Evolutionary conservation across 305 asterid species (phyloP).

Genomic region (Fraxinus xanthoxyloides): DNA sequence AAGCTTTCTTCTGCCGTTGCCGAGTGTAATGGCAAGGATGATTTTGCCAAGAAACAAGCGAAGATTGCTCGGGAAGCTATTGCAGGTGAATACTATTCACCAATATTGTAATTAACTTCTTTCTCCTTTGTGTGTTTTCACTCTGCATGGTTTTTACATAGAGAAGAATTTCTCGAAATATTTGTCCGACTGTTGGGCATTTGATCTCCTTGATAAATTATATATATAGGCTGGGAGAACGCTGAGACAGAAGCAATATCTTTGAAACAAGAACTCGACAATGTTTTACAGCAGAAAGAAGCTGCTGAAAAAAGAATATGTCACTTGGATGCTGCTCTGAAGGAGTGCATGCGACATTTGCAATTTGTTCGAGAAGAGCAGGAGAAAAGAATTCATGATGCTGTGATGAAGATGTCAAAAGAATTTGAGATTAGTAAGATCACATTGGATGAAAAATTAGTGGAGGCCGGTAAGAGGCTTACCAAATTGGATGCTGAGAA

Average conservation of each 20-base stretch:
- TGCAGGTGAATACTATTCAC: conserved; percentile 51
- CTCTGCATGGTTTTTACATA: neutral
- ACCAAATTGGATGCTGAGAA: conserved; percentile 57
- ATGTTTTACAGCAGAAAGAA: conserved; percentile 43
- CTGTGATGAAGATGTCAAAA: conserved; percentile 44
- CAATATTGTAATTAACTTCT: neutral
- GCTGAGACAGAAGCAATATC: conserved; percentile 59
- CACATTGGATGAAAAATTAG: conserved; percentile 43
- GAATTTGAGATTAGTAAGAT: conserved; percentile 44
- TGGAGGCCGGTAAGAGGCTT: conserved; percentile 46
- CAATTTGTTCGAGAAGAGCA: conserved; percentile 63
- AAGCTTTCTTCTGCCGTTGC: conserved; percentile 59
- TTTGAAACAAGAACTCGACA: conserved; percentile 63
- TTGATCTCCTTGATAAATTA: conserved; percentile 12
- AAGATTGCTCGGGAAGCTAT: conserved; percentile 87
- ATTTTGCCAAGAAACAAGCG: conserved; percentile 63
- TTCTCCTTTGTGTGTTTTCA: neutral
- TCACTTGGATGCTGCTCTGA: conserved; percentile 79
- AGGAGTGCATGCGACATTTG: conserved; percentile 85
- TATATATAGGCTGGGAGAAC: conserved; percentile 70
- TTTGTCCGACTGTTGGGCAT: neutral
- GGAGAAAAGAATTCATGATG: conserved; percentile 56
- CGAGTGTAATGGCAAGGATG: conserved; percentile 65
- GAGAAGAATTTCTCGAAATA: neutral
- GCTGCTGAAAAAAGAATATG: conserved; percentile 52